phyloP scores from a whole-genome alignment of 2,329 filamentous ascomycete species.

The Sclerotinia subarctica region DNA sequence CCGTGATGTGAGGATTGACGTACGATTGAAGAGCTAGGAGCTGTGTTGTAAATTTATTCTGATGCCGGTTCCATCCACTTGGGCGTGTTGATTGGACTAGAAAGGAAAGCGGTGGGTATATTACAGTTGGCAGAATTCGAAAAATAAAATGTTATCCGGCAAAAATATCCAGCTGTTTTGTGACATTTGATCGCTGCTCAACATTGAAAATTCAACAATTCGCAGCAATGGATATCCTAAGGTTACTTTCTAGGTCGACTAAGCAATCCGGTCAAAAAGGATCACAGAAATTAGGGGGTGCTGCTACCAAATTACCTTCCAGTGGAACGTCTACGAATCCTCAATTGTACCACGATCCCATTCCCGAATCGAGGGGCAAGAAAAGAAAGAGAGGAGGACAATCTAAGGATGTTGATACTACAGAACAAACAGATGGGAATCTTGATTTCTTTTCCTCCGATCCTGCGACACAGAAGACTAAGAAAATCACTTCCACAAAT shows the following conservation, averaged over 20 bases:
- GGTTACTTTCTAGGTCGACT: slow-evolving; percentile 66
- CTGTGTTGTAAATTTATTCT: slow-evolving; percentile 21
- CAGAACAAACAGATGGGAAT: slow-evolving; percentile 38
- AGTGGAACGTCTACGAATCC: slow-evolving; percentile 62
- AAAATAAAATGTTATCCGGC: slow-evolving; percentile 15
- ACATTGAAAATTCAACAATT: slow-evolving; percentile 12
- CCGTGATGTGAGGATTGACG: slow-evolving; percentile 21
- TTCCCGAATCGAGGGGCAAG: slow-evolving; percentile 43
- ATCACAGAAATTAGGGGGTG: slow-evolving; percentile 36
- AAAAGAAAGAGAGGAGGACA: slow-evolving; percentile 54
- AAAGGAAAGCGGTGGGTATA: background rate
- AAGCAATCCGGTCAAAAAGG: slow-evolving; percentile 47
- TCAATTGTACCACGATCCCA: slow-evolving; percentile 64
- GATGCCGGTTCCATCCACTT: slow-evolving; percentile 21
- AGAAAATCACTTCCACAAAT: slow-evolving; percentile 27
- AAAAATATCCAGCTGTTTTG: slow-evolving; percentile 5
- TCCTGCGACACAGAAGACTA: slow-evolving; percentile 31
- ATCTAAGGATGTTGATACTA: slow-evolving; percentile 39
- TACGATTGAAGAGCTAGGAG: slow-evolving; percentile 18
- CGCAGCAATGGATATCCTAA: slow-evolving; percentile 58
- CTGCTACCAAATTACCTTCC: slow-evolving; percentile 54
- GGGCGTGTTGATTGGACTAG: slow-evolving; percentile 3
- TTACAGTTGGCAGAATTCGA: background rate
- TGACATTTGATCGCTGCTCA: background rate
- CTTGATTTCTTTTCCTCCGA: slow-evolving; percentile 59